Evolutionary conservation across 306 rosid species (phyloP).

Genomic region (Cicer judaicum): DNA sequence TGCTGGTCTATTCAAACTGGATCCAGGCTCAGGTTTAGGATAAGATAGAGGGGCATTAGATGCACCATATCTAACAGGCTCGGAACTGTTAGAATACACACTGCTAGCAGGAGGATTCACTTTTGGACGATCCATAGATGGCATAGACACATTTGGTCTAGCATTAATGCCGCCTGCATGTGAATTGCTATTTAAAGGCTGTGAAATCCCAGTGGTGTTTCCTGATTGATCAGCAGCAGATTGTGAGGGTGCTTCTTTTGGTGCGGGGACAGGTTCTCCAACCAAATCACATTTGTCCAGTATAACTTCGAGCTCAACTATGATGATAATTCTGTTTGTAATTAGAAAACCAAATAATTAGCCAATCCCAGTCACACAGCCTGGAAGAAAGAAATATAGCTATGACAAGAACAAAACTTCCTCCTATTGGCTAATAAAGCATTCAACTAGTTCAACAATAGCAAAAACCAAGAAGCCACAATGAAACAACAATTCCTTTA

Average conservation of each 20-base stretch:
- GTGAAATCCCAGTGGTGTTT: constrained; percentile 47
- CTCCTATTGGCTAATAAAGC: neutral
- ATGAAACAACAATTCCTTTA: neutral
- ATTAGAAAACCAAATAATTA: constrained; percentile 23
- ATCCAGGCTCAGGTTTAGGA: constrained; percentile 49
- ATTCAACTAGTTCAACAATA: neutral
- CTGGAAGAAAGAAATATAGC: neutral
- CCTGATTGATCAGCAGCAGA: constrained; percentile 49
- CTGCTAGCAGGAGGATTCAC: constrained; percentile 50
- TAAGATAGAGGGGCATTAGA: constrained; percentile 49
- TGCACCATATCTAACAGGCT: constrained; percentile 52
- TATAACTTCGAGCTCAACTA: constrained; percentile 69
- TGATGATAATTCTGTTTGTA: constrained; percentile 73
- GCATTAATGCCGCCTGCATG: constrained; percentile 47
- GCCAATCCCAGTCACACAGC: neutral
- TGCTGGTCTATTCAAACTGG: constrained; percentile 48
- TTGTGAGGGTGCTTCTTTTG: constrained; percentile 40
- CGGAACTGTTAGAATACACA: constrained; percentile 50
- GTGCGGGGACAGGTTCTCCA: constrained; percentile 61
- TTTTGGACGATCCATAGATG: constrained; percentile 52
- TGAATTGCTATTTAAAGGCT: constrained; percentile 44
- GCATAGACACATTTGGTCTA: constrained; percentile 46
- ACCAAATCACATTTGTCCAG: constrained; percentile 62
- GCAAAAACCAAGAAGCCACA: neutral
- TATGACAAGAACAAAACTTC: constrained; percentile 3